A percentile compares a stretch with the other conserved stretches of the same genome.
Conservation (phyloP, 345 rosid genomes). For the thale cress (Arabidopsis thaliana) region DNA sequence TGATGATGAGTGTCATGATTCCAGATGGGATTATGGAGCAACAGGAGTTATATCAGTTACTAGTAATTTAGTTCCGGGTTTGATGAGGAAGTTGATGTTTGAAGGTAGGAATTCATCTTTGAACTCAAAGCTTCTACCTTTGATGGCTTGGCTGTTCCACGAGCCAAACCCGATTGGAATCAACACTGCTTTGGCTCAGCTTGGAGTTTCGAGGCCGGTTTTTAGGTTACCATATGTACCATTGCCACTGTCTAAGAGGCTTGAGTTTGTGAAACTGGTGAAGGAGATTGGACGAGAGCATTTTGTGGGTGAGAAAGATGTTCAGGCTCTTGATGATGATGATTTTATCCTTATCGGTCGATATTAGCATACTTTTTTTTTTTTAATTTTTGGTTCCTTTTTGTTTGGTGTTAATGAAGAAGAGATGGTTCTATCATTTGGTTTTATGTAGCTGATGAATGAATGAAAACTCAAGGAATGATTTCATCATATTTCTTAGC, state of each 20-base stretch:
- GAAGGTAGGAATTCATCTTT: slow-evolving; percentile 62
- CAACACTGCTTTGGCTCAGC: slow-evolving; percentile 89
- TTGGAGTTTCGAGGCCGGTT: slow-evolving; percentile 82
- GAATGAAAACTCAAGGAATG: slow-evolving; percentile 20
- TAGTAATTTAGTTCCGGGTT: slow-evolving; percentile 78
- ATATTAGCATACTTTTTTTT: slow-evolving; percentile 50
- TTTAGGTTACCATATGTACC: slow-evolving; percentile 93
- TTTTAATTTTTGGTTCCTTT: not conserved
- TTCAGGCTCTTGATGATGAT: slow-evolving; percentile 77
- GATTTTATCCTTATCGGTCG: slow-evolving; percentile 76
- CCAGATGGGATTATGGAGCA: slow-evolving; percentile 84
- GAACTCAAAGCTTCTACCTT: slow-evolving; percentile 69
- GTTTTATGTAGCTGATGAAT: slow-evolving; percentile 31
- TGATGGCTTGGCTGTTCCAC: slow-evolving; percentile 75
- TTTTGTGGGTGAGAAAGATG: slow-evolving; percentile 83
- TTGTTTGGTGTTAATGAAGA: slow-evolving; percentile 24
- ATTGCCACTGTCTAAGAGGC: slow-evolving; percentile 66
- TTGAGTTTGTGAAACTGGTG: slow-evolving; percentile 79
- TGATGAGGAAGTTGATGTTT: slow-evolving; percentile 71
- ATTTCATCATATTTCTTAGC: slow-evolving; percentile 2
- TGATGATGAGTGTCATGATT: slow-evolving; percentile 88
- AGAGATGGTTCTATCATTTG: slow-evolving; percentile 12
- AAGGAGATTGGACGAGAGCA: slow-evolving; percentile 70
- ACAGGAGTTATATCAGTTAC: slow-evolving; percentile 79
- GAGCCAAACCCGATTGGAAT: slow-evolving; percentile 87